These are phyloP conservation scores for Myxozyma mucilagina DNA, from an alignment of 805 yeast species.

Conservation along the genomic window DNA sequence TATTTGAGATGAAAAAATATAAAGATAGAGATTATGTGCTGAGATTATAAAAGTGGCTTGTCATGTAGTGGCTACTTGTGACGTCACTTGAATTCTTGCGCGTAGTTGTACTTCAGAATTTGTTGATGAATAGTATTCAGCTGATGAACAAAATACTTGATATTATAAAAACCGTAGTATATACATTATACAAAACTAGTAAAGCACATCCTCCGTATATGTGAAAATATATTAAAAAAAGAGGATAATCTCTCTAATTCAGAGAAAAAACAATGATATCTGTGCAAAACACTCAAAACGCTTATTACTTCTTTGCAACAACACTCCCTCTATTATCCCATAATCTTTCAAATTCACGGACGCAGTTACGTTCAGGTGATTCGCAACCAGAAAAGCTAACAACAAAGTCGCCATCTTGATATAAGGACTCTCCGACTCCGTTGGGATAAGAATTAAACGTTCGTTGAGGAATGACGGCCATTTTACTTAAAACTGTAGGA, in stretches of 20 bases:
- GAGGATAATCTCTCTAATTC: not conserved
- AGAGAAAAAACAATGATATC: not conserved
- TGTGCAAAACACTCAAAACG: not conserved
- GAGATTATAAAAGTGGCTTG: too few species aligned
- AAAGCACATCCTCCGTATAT: too few species aligned
- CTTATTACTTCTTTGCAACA: constrained; percentile 3
- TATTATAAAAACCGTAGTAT: too few species aligned
- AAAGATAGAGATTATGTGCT: too few species aligned
- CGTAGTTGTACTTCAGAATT: too few species aligned
- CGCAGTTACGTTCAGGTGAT: constrained; percentile 27
- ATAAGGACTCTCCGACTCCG: constrained; percentile 35
- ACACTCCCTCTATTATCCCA: constrained; percentile 31
- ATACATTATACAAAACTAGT: too few species aligned
- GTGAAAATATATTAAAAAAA: too few species aligned
- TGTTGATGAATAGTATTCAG: too few species aligned
- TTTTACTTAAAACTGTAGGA: constrained; percentile 69
- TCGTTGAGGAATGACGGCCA: constrained; percentile 70
- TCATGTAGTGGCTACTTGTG: too few species aligned
- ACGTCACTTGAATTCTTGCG: too few species aligned
- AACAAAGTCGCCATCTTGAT: constrained; percentile 41
- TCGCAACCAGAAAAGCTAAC: constrained; percentile 33
- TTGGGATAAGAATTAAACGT: constrained; percentile 46
- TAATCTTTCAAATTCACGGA: constrained; percentile 29
- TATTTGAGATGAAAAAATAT: too few species aligned
- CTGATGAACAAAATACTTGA: too few species aligned